Evolutionary conservation across 2,329 filamentous ascomycete species (phyloP).

Genomic region (Beauveria rudraprayagi): DNA sequence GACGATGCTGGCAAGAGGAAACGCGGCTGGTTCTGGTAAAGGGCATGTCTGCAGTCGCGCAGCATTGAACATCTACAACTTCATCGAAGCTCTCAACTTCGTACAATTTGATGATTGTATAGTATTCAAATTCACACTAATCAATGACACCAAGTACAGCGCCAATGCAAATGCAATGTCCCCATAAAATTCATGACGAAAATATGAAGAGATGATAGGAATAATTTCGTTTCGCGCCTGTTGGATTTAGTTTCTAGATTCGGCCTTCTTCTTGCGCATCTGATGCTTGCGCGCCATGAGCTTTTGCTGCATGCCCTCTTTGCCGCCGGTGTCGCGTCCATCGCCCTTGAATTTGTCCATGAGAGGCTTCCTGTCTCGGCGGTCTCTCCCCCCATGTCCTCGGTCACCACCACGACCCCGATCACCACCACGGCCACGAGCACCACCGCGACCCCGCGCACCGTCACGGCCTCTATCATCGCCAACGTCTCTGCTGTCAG

Average conservation of each 20-base stretch:
- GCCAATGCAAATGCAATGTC: conserved; percentile 8
- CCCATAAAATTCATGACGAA: conserved; percentile 3
- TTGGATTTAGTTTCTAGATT: conserved; percentile 23
- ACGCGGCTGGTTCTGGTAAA: conserved; percentile 5
- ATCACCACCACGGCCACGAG: conserved; percentile 10
- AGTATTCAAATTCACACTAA: not conserved
- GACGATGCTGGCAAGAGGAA: conserved; percentile 2
- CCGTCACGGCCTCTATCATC: conserved; percentile 8
- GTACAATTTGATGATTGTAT: not conserved
- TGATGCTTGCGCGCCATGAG: conserved; percentile 82
- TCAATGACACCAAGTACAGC: not conserved
- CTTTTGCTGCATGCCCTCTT: conserved; percentile 53
- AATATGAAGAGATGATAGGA: not conserved
- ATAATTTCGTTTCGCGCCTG: not conserved
- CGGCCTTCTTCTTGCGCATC: conserved; percentile 61
- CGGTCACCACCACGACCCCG: not conserved
- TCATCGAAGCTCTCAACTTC: not conserved
- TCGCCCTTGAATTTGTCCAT: conserved; percentile 20
- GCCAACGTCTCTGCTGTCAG: conserved; percentile 9
- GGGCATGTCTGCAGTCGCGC: not conserved
- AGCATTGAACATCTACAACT: not conserved
- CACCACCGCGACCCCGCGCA: conserved; percentile 6
- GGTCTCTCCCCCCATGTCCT: not conserved
- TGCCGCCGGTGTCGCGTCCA: conserved; percentile 34
- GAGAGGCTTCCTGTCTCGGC: conserved; percentile 6